Evolutionary conservation across 78 protist species (phyloP).

Genomic region (Dictyostelium purpureum): DNA sequence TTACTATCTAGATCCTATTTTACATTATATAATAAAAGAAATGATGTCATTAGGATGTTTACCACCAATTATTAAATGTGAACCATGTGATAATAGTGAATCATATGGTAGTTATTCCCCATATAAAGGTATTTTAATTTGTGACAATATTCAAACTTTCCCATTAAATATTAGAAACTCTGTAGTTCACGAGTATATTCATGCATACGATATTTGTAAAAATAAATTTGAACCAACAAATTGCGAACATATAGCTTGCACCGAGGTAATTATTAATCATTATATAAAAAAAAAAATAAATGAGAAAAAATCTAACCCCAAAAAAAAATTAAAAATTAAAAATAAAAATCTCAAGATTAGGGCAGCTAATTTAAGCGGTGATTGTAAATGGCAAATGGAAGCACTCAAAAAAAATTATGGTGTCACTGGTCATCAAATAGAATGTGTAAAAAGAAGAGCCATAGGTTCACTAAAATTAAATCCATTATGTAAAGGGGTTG

Average conservation of each 20-base stretch:
- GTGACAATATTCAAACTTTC: constrained; percentile 46
- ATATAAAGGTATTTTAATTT: constrained; percentile 37
- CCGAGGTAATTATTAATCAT: constrained; percentile 70
- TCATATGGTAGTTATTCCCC: constrained; percentile 45
- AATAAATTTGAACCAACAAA: constrained; percentile 75
- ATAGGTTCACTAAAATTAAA: constrained; percentile 49
- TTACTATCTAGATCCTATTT: background rate
- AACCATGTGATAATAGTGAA: constrained; percentile 34
- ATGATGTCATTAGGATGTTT: constrained; percentile 52
- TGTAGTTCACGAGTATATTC: constrained; percentile 87
- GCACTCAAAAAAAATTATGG: constrained; percentile 9
- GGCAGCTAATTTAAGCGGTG: constrained; percentile 90
- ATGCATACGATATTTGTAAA: constrained; percentile 88
- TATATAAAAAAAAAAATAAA: no score
- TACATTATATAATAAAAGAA: constrained; percentile 57
- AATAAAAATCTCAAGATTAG: constrained; percentile 83
- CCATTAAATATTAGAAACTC: constrained; percentile 58
- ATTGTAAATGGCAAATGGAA: constrained; percentile 76
- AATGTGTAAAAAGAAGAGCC: constrained; percentile 75
- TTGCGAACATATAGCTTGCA: constrained; percentile 87
- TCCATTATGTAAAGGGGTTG: constrained; percentile 58
- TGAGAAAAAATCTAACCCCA: background rate
- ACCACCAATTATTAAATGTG: constrained; percentile 62
- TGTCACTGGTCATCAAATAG: constrained; percentile 24
- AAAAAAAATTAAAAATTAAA: background rate